phyloP scores from a whole-genome alignment of 2,329 filamentous ascomycete species.

The Scedosporium boydii region DNA sequence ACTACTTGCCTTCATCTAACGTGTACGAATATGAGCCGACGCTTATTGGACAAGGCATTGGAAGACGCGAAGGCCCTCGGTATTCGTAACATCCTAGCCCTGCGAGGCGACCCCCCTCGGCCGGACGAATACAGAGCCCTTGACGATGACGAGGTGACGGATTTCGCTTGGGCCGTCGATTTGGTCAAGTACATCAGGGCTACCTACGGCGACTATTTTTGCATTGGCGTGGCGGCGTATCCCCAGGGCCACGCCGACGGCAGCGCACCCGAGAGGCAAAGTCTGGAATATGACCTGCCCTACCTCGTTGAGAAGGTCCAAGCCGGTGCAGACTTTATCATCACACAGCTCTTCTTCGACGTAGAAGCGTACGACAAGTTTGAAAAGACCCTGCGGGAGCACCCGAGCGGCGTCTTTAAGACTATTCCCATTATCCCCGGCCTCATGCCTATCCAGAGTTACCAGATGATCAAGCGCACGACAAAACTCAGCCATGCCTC shows the following conservation, averaged over 20 bases:
- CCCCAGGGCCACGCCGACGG: constrained; percentile 93
- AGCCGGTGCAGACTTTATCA: constrained; percentile 93
- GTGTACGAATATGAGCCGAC: constrained; percentile 93
- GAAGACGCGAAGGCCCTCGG: constrained; percentile 85
- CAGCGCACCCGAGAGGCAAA: constrained; percentile 63
- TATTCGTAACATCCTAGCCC: constrained; percentile 85
- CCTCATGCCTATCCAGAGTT: constrained; percentile 95
- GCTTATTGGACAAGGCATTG: constrained; percentile 76
- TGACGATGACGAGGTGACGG: constrained; percentile 57
- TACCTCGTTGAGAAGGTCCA: constrained; percentile 83
- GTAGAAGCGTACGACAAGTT: constrained; percentile 72
- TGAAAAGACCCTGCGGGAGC: constrained; percentile 64
- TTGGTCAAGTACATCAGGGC: constrained; percentile 81
- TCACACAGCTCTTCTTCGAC: constrained; percentile 97
- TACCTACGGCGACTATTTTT: constrained; percentile 88
- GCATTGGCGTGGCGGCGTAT: constrained; percentile 87
- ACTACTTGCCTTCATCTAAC: constrained; percentile 95
- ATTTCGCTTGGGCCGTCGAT: constrained; percentile 84
- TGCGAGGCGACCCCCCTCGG: constrained; percentile 84
- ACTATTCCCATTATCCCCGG: constrained; percentile 85
- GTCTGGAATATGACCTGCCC: constrained; percentile 70
- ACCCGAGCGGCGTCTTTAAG: constrained; percentile 79
- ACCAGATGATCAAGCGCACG: constrained; percentile 87
- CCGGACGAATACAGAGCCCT: constrained; percentile 71
- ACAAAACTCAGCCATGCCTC: constrained; percentile 89